A percentile compares a stretch with the other conserved stretches of the same genome.
Evolutionary conservation across 2,329 filamentous ascomycete genomes (phyloP).

Genomic region (Botrytis hyacinthi): DNA sequence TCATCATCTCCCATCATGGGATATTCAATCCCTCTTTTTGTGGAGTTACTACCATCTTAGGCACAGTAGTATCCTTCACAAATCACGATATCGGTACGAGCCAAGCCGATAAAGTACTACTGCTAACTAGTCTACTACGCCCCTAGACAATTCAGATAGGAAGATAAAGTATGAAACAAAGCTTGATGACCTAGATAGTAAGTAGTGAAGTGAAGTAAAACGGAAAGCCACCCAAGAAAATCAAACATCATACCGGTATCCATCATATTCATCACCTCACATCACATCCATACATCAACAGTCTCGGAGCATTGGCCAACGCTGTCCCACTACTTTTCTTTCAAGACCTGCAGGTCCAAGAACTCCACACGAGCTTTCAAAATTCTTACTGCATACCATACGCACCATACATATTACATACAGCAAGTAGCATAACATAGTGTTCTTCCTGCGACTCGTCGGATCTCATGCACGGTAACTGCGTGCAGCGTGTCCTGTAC

Average conservation of each 20-base stretch:
- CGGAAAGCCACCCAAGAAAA: no score
- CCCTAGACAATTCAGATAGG: neutral
- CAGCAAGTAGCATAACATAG: neutral
- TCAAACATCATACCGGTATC: no score
- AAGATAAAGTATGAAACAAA: neutral
- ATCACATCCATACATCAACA: neutral
- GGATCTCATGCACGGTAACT: neutral
- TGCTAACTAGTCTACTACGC: no score
- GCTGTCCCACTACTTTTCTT: neutral
- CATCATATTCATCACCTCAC: neutral
- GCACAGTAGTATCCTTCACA: neutral
- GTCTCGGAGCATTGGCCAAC: slow-evolving; percentile 1
- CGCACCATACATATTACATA: neutral
- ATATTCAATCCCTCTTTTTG: neutral
- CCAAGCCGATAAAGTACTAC: neutral
- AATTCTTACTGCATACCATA: neutral
- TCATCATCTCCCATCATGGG: neutral
- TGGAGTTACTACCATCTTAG: neutral
- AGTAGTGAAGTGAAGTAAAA: no score
- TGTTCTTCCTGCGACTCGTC: neutral
- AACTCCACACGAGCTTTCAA: slow-evolving; percentile 4
- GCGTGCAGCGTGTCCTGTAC: slow-evolving; percentile 5
- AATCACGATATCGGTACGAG: neutral
- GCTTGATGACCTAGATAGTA: neutral
- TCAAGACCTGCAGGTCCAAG: neutral